phyloP scores from a whole-genome alignment of 768 basidiomycete species.

The Mrakia gelida region DNA sequence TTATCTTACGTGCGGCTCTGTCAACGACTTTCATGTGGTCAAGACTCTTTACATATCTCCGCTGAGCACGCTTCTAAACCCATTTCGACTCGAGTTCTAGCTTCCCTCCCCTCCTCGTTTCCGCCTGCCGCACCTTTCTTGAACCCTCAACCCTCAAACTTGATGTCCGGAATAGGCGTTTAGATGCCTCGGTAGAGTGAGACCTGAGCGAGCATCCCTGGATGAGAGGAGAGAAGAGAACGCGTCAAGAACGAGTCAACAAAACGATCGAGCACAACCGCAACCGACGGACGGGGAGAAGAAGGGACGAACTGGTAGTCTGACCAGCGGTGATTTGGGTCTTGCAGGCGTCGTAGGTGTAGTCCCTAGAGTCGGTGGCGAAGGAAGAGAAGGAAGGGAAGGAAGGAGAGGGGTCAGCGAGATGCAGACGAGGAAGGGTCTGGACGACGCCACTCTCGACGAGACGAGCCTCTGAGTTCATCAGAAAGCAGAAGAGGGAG shows the following conservation, averaged over 20 bases:
- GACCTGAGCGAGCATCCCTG: neutral
- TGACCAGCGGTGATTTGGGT: constrained; percentile 35
- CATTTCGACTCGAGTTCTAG: neutral
- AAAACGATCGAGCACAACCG: no score
- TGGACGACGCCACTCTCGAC: neutral
- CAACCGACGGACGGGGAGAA: neutral
- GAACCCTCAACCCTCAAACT: neutral
- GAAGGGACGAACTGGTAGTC: neutral
- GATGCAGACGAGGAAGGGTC: no score
- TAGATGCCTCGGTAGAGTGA: constrained; percentile 14
- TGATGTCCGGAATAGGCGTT: no score
- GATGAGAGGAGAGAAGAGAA: neutral
- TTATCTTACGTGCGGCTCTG: no score
- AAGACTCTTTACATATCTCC: no score
- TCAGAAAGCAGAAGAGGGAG: no score
- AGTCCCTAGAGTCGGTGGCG: constrained; percentile 32
- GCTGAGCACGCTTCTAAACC: no score
- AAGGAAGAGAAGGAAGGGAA: neutral
- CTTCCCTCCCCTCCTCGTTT: neutral
- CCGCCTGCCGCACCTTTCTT: neutral
- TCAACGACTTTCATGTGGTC: no score
- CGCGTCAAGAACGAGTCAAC: neutral
- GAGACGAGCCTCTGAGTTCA: no score
- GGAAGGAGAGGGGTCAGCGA: neutral
- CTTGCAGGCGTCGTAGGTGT: constrained; percentile 35